phyloP scores from a whole-genome alignment of 768 basidiomycete species.

The Boletus pseudo-olivaceus region DNA sequence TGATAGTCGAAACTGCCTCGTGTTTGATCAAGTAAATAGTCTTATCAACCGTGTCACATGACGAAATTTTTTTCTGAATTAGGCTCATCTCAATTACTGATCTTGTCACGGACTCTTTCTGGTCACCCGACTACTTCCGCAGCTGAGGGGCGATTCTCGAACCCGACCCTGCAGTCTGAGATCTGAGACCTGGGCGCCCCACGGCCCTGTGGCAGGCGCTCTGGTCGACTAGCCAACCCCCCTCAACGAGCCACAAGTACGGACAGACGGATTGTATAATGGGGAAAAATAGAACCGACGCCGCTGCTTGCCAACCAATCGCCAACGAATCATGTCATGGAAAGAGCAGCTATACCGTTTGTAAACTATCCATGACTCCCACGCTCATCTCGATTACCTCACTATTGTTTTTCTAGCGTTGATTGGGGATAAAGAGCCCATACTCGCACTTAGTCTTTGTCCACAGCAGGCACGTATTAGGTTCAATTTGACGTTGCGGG shows the following conservation, averaged over 20 bases:
- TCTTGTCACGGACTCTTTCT: not conserved
- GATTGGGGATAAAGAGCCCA: slow-evolving; percentile 13
- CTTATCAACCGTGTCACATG: not conserved
- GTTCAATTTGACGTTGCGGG: not conserved
- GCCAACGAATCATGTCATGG: slow-evolving; percentile 5
- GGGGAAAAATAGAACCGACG: slow-evolving; percentile 7
- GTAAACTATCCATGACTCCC: slow-evolving; percentile 21
- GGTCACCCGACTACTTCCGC: not conserved
- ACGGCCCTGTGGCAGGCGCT: not conserved
- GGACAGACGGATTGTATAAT: slow-evolving; percentile 9
- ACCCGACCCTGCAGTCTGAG: not conserved
- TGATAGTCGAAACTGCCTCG: slow-evolving; percentile 20
- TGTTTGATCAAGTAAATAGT: slow-evolving; percentile 12
- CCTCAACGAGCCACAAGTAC: not conserved
- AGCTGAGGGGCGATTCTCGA: not conserved
- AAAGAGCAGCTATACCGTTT: not conserved
- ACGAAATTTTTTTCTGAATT: not conserved
- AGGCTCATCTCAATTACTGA: not conserved
- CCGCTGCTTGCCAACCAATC: slow-evolving; percentile 6
- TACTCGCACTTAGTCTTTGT: not conserved
- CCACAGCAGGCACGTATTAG: slow-evolving; percentile 18
- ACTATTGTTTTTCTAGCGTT: slow-evolving; percentile 44
- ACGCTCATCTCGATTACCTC: slow-evolving; percentile 38
- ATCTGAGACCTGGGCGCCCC: too few relatives aligned
- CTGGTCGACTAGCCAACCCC: not conserved